A percentile compares a stretch with the other conserved stretches of the same genome.
Conservation (phyloP, 2,329 filamentous ascomycete genomes). For the Coniochaeta prunicola region DNA sequence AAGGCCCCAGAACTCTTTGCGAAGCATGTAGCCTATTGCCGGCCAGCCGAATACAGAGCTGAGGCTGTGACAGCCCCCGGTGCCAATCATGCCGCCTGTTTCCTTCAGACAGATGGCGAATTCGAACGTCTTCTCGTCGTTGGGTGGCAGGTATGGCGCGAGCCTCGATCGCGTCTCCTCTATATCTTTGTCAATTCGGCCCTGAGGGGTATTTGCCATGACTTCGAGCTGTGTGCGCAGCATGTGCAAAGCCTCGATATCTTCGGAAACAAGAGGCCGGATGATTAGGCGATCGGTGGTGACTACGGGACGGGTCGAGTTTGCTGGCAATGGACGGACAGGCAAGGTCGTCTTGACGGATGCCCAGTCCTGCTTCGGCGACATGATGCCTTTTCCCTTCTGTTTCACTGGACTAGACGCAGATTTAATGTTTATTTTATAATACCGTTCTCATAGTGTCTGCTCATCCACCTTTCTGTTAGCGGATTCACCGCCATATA, state of each 20-base stretch:
- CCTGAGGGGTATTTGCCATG: constrained; percentile 50
- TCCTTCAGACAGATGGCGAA: constrained; percentile 41
- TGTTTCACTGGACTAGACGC: not conserved
- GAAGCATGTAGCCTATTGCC: constrained; percentile 51
- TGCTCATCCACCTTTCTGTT: not conserved
- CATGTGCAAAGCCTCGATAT: constrained; percentile 42
- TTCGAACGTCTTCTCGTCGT: constrained; percentile 46
- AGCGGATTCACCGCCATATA: not conserved
- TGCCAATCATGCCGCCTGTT: constrained; percentile 42
- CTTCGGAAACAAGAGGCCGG: constrained; percentile 41
- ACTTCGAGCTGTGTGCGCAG: constrained; percentile 53
- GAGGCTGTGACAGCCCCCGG: constrained; percentile 34
- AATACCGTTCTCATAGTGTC: too few species aligned
- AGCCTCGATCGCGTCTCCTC: constrained; percentile 35
- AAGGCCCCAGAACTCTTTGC: constrained; percentile 44
- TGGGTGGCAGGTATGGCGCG: constrained; percentile 34
- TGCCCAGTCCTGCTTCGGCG: constrained; percentile 15
- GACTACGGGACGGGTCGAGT: constrained; percentile 29
- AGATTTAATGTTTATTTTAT: too few species aligned
- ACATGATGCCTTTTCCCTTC: not conserved
- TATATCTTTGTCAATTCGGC: constrained; percentile 32
- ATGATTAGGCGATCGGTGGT: constrained; percentile 48
- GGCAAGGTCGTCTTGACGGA: constrained; percentile 43
- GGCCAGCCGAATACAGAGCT: constrained; percentile 42
- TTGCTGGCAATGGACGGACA: constrained; percentile 30